phyloP scores from a whole-genome alignment of 768 basidiomycete genomes.

The Boletus pseudo-olivaceus region DNA sequence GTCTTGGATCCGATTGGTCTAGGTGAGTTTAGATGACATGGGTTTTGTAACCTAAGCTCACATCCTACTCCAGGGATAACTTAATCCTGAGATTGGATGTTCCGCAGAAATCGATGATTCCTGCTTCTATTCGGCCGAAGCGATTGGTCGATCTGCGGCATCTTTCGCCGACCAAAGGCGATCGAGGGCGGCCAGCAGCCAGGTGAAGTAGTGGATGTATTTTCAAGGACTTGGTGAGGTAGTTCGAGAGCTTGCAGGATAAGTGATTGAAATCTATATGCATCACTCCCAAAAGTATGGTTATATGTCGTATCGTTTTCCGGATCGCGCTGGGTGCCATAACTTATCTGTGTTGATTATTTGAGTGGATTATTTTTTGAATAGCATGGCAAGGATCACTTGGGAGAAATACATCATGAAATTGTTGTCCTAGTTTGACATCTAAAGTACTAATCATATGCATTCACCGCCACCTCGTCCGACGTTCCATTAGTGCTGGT shows the following conservation, averaged over 20 bases:
- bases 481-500: too few species aligned
- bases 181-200: constrained; percentile 30
- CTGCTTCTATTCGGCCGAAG: constrained; percentile 39
- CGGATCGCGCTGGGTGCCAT: constrained; percentile 12
- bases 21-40: constrained; percentile 40
- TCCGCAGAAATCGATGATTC: constrained; percentile 40
- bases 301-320: constrained; percentile 9
- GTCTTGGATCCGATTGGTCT: constrained; percentile 53
- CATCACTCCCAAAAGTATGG: neutral
- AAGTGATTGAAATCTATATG: constrained; percentile 4
- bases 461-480: neutral
- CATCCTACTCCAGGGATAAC: constrained; percentile 9
- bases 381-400: neutral
- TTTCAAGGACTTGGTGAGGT: constrained; percentile 67
- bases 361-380: too few species aligned
- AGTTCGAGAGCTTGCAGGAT: constrained; percentile 46
- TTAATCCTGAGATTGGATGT: constrained; percentile 30
- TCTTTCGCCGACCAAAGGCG: constrained; percentile 39
- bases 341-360: constrained; percentile 2
- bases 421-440: neutral
- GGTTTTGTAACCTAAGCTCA: neutral
- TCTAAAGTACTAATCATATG: too few species aligned
- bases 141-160: constrained; percentile 53
- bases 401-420: neutral
- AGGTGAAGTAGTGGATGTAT: constrained; percentile 65